Evolutionary conservation across 2,329 filamentous ascomycete genomes (phyloP), one percentile per base, ranked within the genome.

Genomic region (Septoria petroselini): DNA sequence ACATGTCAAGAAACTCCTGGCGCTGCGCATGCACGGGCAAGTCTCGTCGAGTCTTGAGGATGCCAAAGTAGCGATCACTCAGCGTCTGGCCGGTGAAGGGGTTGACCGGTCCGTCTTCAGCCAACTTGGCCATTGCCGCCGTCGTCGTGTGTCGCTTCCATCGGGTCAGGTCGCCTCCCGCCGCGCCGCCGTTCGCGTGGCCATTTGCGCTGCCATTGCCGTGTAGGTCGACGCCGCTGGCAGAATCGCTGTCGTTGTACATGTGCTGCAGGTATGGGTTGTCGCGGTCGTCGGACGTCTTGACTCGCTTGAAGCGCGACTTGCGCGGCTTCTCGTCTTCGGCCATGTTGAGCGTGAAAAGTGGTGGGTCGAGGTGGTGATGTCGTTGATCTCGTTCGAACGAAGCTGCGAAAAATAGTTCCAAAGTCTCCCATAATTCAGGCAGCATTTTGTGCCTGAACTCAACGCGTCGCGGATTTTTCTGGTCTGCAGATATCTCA

Each of bases 251-350:
- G 46, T 58, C 64, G 54, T 79, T 73, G 71, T 91, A 83, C 82
- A 86, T 86, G 71, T 98, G 93, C 49, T 90, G 88, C 55, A 98
- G 82, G 74, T 98, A 97, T 1, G 88, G 88, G 68, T 97, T 97
- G 67, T 79, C 65, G 71, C 70, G 60, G 62, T 80, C 80, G 63
- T 77, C 74, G 54, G 76, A 76, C 71, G 73, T 69, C 78, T 79
- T 71, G 74, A 77, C 70, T 75, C 77, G 68, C 59, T 67, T 67
- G 55, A 66, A 67, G 44, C 63, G 63, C 40, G 61, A 64, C 52
- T 57, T 58, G 33, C 54, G 58, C 9, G 53, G 53, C 44, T 57
- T 46, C 29, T 62, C 54, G 39, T 52, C 53, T 44, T 62, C 61
- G 7, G 76, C 72, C 80, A 83, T 83, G 58, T 58, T 52, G 37